Percentiles rank a stretch among this genome's conserved stretches.
These are phyloP conservation scores for Neurospora tetraspora DNA, from an alignment of 495 filamentous ascomycete species.

Conservation along the genomic window DNA sequence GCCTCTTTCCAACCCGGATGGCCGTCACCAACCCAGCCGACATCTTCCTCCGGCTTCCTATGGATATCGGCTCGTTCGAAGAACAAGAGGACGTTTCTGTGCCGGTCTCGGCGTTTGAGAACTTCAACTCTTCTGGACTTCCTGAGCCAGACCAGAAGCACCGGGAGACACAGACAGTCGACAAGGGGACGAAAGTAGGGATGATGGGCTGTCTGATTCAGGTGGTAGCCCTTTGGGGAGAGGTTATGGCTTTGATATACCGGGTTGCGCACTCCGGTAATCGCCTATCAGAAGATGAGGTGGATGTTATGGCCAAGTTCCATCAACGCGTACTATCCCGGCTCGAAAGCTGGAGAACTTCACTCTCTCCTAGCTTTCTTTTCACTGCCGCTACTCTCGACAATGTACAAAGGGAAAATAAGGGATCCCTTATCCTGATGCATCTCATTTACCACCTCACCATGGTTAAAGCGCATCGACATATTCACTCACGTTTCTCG, in stretches of 20 bases:
- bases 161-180: neutral
- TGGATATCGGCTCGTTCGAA: slow-evolving; percentile 48
- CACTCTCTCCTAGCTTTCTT: slow-evolving; percentile 29
- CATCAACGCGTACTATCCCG: slow-evolving; percentile 37
- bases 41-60: slow-evolving; percentile 53
- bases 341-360: slow-evolving; percentile 43
- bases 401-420: slow-evolving; percentile 10
- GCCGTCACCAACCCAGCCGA: slow-evolving; percentile 42
- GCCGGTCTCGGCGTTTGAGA: slow-evolving; percentile 28
- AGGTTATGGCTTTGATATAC: slow-evolving; percentile 49
- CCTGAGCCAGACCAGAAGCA: neutral
- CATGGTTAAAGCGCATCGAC: slow-evolving; percentile 52
- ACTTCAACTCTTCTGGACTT: neutral
- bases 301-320: slow-evolving; percentile 36
- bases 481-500: slow-evolving; percentile 23
- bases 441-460: slow-evolving; percentile 54
- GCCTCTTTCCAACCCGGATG: slow-evolving; percentile 40
- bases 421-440: slow-evolving; percentile 44
- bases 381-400: slow-evolving; percentile 45
- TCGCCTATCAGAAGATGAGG: neutral
- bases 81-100: slow-evolving; percentile 39
- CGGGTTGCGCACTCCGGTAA: slow-evolving; percentile 39
- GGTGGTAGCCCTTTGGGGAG: slow-evolving; percentile 53
- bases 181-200: slow-evolving; percentile 22
- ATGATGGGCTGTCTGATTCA: slow-evolving; percentile 52